Evolutionary conservation across 2,329 filamentous ascomycete genomes (phyloP).

Genomic region (Talaromyces verruculosus): DNA sequence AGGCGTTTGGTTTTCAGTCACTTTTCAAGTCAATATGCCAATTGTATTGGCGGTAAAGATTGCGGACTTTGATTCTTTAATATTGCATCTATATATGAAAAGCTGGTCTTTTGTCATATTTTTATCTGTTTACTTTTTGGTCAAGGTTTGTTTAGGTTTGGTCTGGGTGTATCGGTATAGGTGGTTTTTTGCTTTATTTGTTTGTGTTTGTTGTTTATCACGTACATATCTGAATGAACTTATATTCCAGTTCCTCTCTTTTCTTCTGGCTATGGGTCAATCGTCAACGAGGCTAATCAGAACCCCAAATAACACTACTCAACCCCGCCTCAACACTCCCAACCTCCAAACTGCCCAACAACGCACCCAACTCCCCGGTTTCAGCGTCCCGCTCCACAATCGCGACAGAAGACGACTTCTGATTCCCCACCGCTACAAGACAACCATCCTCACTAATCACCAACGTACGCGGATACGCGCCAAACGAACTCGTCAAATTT

Average conservation of each 20-base stretch:
- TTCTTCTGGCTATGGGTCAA: too few species aligned
- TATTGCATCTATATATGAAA: slow-evolving; percentile 14
- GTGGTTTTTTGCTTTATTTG: slow-evolving; percentile 15
- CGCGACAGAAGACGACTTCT: slow-evolving; percentile 60
- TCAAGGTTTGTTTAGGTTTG: not conserved
- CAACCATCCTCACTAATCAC: slow-evolving; percentile 64
- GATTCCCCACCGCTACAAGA: slow-evolving; percentile 65
- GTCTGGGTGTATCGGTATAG: slow-evolving; percentile 18
- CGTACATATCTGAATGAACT: slow-evolving; percentile 11
- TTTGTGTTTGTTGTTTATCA: not conserved
- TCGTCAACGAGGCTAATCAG: slow-evolving; percentile 15
- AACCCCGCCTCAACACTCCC: slow-evolving; percentile 31
- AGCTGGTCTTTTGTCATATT: slow-evolving; percentile 12
- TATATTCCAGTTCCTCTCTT: not conserved
- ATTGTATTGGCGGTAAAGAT: not conserved
- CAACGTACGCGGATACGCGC: slow-evolving; percentile 66
- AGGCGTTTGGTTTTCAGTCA: not conserved
- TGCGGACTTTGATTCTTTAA: not conserved
- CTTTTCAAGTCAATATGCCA: not conserved
- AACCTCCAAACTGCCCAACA: slow-evolving; percentile 33
- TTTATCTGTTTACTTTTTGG: not conserved
- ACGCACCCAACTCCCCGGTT: slow-evolving; percentile 58
- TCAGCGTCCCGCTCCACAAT: slow-evolving; percentile 60
- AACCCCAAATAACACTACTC: slow-evolving; percentile 40
- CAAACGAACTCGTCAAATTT: slow-evolving; percentile 62